These are phyloP conservation scores for Primulina eburnea DNA, from an alignment of 257 asterid genomes.

Conservation along the genomic window DNA sequence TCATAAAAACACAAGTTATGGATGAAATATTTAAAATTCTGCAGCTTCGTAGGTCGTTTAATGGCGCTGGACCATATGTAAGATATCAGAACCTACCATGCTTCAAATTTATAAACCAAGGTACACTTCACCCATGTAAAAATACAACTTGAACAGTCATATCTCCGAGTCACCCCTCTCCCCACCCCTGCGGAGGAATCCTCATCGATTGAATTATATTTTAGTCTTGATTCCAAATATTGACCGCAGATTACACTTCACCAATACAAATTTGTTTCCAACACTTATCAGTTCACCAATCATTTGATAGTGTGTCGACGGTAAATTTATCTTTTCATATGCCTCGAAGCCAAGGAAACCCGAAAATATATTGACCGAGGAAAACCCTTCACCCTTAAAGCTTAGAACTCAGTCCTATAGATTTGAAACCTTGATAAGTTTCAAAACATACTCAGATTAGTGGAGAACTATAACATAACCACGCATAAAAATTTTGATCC, in stretches of 20 bases:
- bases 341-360: neutral
- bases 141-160: neutral
- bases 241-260: neutral
- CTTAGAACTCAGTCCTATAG: neutral
- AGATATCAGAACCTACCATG: neutral
- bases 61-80: neutral
- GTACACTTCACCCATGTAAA: neutral
- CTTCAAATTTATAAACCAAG: neutral
- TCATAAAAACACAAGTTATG: constrained; percentile 10
- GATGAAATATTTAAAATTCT: neutral
- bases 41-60: neutral
- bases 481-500: neutral
- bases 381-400: neutral
- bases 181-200: neutral
- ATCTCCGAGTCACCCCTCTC: neutral
- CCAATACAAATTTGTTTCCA: neutral
- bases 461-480: neutral
- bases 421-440: neutral
- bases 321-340: neutral
- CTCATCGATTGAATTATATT: too few species aligned
- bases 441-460: neutral
- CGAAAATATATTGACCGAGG: neutral
- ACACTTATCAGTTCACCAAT: neutral
- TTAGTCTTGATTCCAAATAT: neutral
- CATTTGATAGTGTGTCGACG: neutral